Evolutionary conservation across 768 basidiomycete species (phyloP).

Genomic region (Tulasnella sp.): DNA sequence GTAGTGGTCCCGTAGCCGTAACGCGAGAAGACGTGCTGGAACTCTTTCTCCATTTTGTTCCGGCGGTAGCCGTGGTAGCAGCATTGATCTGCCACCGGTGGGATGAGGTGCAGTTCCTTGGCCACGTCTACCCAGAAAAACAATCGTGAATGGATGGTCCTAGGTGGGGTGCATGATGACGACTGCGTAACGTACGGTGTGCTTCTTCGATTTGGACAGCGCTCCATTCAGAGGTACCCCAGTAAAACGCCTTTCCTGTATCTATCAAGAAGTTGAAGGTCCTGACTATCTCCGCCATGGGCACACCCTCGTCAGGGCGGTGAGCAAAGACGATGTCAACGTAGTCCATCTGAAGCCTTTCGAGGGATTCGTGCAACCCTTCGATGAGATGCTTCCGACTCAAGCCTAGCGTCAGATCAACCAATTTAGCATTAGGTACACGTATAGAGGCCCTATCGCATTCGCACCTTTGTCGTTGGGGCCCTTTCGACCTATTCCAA

Average conservation of each 20-base stretch:
- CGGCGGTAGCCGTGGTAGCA: slow-evolving; percentile 46
- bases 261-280: slow-evolving; percentile 77
- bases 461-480: slow-evolving; percentile 46
- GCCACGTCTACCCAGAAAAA: slow-evolving; percentile 53
- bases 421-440: neutral
- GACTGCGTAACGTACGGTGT: slow-evolving; percentile 44
- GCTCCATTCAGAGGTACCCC: slow-evolving; percentile 78
- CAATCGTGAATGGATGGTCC: neutral
- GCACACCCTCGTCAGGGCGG: slow-evolving; percentile 45
- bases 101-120: slow-evolving; percentile 57
- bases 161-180: neutral
- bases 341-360: slow-evolving; percentile 69
- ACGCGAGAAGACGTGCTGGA: slow-evolving; percentile 43
- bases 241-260: slow-evolving; percentile 59
- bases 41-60: slow-evolving; percentile 66
- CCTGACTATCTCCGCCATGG: slow-evolving; percentile 62
- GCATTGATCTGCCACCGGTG: slow-evolving; percentile 74
- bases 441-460: too few species aligned
- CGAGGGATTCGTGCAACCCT: slow-evolving; percentile 61
- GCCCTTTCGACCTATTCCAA: slow-evolving; percentile 52
- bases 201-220: slow-evolving; percentile 66
- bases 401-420: neutral
- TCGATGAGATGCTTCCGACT: slow-evolving; percentile 54
- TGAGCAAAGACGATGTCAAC: slow-evolving; percentile 72
- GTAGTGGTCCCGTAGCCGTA: neutral